Base-by-base conservation (phyloP, 2,329 filamentous ascomycete genomes). In the Trichothecium sympodiale region DNA sequence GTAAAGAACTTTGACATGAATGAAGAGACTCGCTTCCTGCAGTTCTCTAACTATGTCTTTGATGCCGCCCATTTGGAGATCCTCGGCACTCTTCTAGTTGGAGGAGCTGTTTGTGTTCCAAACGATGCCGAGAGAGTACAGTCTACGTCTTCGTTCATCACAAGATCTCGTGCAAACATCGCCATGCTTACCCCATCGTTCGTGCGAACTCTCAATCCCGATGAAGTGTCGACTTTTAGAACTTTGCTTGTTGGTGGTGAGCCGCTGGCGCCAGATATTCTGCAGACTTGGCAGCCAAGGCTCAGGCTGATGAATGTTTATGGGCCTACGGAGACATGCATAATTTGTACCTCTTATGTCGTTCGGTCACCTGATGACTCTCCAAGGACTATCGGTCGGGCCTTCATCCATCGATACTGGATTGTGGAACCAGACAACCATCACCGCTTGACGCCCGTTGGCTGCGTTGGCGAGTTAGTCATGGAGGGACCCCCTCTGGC, bases 11-110 rank as follows among this genome's bases (percentile, higher is more conserved):
- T n/a, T n/a, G n/a, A n/a, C n/a, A n/a, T n/a, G n/a, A n/a, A n/a
- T n/a, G n/a, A n/a, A n/a, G n/a, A n/a, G n/a, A n/a, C n/a, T n/a
- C 63, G 77, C 3, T 64, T 74, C 5, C 40, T 75, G 30, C 66
- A 71, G 37, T 69, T 68, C 38, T 64, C 65, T 4, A 61, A 60
- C 5, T 69, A 65, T 42, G 64, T 62, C 1, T 73, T 72, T 32
- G 68, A 74, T 38, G 60, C 61, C 2, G 62, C 59, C 28, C 48
- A 73, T 9, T 34, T 34, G 2, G 47, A 51, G 17, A 45, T 51
- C 8, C 23, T 50, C 25, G 46, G 41, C 1, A 37, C 47, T 0
- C 42, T 52, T 7, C 25, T 42, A 8, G 32, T 37, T 3, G 49
- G 46, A 1, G 49, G 42, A 2, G 42, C 40, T 2, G 38, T 50